These are phyloP conservation scores for Diaporthe citriasiana DNA, from an alignment of 2,329 filamentous ascomycete genomes.

Conservation along the genomic window DNA sequence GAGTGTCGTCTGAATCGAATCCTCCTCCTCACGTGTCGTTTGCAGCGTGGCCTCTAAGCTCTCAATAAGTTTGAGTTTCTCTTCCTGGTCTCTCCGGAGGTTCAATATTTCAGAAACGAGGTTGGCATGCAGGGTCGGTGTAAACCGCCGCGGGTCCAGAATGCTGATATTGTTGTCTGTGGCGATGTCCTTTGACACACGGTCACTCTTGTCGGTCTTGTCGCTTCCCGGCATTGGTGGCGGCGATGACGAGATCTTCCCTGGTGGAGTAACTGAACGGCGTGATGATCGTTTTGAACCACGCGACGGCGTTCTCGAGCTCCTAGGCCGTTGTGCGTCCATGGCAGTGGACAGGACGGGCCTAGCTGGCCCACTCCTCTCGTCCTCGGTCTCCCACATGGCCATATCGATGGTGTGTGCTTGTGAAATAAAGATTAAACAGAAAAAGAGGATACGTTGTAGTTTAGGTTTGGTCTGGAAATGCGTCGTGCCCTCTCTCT, in stretches of 20 bases:
- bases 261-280: conserved; percentile 76
- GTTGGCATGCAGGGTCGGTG: conserved; percentile 93
- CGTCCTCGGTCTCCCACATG: conserved; percentile 74
- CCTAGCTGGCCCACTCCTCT: conserved; percentile 68
- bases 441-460: neutral
- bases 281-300: conserved; percentile 74
- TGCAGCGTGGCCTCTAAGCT: conserved; percentile 83
- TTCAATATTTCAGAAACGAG: conserved; percentile 94
- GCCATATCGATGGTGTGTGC: conserved; percentile 59
- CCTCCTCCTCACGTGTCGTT: conserved; percentile 79
- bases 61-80: conserved; percentile 89
- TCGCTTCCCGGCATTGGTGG: conserved; percentile 60
- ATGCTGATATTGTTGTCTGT: conserved; percentile 79
- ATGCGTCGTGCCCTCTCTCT: neutral
- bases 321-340: conserved; percentile 64
- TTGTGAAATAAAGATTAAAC: neutral
- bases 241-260: conserved; percentile 70
- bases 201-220: conserved; percentile 61
- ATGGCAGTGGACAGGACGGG: conserved; percentile 77
- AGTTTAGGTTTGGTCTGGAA: neutral
- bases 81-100: conserved; percentile 89
- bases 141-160: conserved; percentile 92
- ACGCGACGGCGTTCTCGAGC: conserved; percentile 80
- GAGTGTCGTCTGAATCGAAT: conserved; percentile 74
- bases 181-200: conserved; percentile 70